Base-by-base conservation (phyloP, 73 alveolate species). In the Paramecium pentaurelia region DNA sequence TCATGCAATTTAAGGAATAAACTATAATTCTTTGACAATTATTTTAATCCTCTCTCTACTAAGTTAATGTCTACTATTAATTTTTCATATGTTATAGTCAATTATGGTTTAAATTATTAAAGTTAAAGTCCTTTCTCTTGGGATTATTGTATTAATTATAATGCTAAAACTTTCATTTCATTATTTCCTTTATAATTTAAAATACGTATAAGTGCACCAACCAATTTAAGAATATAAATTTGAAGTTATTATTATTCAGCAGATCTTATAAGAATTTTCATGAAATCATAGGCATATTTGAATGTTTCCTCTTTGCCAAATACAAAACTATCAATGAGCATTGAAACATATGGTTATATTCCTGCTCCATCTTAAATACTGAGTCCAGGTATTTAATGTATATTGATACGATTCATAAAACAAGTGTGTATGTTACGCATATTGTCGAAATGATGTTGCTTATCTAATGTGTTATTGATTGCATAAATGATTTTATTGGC, bases 231-330 rank as follows among this genome's bases (percentile, higher is more conserved):
- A 32, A 80, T 45, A 8, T 25, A 12, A 7, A 32, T 27, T 45
- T 80, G 58, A 9, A 80, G 45, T 22, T 8, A 32, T 18, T 22
- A 9, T 2, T 3, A 2, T 1, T 40, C 49, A 27, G 91, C 73
- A 25, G 34, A 22, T 45, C 34, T 34, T 0, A 80, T 42, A 0
- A 80, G 18, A 8, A 80, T n/a, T 14, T 80, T 42, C 44, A 80
- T 80, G 45, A 80, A 80, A 8, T 80, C 73, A 27, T 32, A 32
- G 7, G 91, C 91, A 18, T 80, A 10, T 25, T 49, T 80, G 30
- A 80, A 80, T 9, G 47, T 32, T 49, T 80, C 91, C 0, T 80
- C 91, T 49, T 80, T 80, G 22, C 91, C 91, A 45, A 45, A 80
- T 0, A 80, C 75, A 42, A 80, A 27, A 27, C 64, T 25, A 20